A percentile compares a stretch with the other conserved stretches of the same genome.
Conservation (phyloP, 2,329 filamentous ascomycete species). For the Xylaria polymorpha region DNA sequence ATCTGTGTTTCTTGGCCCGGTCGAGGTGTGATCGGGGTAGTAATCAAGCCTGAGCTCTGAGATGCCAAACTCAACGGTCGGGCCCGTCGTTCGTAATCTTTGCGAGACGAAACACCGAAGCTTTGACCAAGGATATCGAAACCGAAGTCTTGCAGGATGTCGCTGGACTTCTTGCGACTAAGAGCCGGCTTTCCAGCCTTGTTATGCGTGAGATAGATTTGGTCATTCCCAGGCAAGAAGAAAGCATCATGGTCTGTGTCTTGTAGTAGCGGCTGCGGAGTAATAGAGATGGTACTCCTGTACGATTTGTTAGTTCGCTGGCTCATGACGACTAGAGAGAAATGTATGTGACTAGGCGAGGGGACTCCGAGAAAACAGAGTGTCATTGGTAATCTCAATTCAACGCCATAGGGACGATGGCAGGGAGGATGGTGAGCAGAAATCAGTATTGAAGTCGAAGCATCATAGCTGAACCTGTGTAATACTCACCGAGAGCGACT, state of each 20-base stretch:
- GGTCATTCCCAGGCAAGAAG: conserved; percentile 37
- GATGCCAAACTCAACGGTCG: conserved; percentile 36
- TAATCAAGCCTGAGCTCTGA: conserved; percentile 38
- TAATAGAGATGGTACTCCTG: conserved; percentile 37
- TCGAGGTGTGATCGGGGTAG: conserved; percentile 21
- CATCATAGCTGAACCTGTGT: not conserved
- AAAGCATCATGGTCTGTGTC: conserved; percentile 28
- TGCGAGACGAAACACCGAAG: conserved; percentile 45
- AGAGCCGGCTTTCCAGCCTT: conserved; percentile 45
- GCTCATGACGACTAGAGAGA: not conserved
- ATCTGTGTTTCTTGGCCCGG: conserved; percentile 11
- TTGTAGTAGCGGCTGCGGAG: conserved; percentile 1
- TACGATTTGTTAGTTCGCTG: conserved; percentile 22
- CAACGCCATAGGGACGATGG: not conserved
- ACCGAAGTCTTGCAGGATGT: conserved; percentile 42
- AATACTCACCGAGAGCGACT: conserved; percentile 37
- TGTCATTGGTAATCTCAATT: not conserved
- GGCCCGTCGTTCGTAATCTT: conserved; percentile 39
- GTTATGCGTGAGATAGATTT: conserved; percentile 44
- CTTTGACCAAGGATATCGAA: conserved; percentile 46
- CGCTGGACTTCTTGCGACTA: conserved; percentile 44
- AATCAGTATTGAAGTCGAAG: not conserved
- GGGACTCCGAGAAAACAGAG: not conserved
- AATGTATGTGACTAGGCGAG: not conserved
- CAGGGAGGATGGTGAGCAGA: not conserved